Percentiles rank a stretch among this genome's conserved stretches.
These are phyloP conservation scores for Nephelium lappaceum DNA, from an alignment of 345 rosid genomes.

Conservation along the genomic window DNA sequence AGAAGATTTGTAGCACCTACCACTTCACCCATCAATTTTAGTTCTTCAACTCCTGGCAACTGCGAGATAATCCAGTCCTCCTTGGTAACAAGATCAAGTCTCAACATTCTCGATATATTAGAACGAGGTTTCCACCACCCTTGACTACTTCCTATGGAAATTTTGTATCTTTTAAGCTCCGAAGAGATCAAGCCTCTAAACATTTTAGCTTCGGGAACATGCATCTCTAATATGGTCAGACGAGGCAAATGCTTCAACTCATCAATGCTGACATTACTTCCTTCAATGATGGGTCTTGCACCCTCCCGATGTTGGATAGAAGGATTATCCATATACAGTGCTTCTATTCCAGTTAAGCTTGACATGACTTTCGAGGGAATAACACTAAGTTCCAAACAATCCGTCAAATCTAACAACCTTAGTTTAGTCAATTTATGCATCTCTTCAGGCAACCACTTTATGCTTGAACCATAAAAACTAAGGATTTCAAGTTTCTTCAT, in stretches of 20 bases:
- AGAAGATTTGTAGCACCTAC: background rate
- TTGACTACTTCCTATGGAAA: background rate
- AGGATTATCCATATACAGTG: constrained; percentile 14
- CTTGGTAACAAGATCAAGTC: background rate
- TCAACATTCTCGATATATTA: background rate
- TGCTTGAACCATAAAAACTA: constrained; percentile 17
- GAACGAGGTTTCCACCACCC: background rate
- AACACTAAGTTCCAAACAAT: constrained; percentile 4
- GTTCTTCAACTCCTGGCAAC: background rate
- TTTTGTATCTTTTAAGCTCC: constrained; percentile 16
- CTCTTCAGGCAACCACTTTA: constrained; percentile 8
- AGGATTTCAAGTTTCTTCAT: constrained; percentile 22
- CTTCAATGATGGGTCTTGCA: background rate
- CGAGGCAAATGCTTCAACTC: constrained; percentile 14
- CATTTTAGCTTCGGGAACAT: constrained; percentile 1
- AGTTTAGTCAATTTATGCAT: constrained; percentile 2
- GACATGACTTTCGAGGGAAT: constrained; percentile 22
- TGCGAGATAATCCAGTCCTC: background rate
- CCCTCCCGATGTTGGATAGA: background rate
- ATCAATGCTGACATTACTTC: constrained; percentile 17
- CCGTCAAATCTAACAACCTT: constrained; percentile 20
- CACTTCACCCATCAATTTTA: background rate
- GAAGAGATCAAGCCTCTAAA: background rate
- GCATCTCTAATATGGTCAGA: constrained; percentile 13
- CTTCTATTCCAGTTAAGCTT: constrained; percentile 24